Evolutionary conservation across 106 monocot species (phyloP), one percentile per base, ranked within the genome.

Genomic region (Dendrobium officinale): DNA sequence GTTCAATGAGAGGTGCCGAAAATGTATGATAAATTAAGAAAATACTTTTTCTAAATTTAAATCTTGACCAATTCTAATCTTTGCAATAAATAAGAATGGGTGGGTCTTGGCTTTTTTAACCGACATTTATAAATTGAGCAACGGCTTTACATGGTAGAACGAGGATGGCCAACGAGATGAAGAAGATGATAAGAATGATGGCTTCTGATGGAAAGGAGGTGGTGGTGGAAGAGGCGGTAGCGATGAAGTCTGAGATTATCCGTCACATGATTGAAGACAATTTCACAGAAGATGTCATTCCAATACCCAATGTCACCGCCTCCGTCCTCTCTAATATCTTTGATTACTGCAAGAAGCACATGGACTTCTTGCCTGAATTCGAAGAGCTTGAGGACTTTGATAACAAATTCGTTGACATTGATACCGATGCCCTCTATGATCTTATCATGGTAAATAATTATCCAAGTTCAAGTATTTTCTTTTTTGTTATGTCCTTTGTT

Each of bases 231-330:
- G 22, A 20, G 77, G 24, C 3, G 24, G 77, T 27, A 9, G 48
- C 48, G n/a, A 77, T 49, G 77, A 3, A 77, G 24, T 77, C 49
- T 9, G 1, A 47, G 9, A 49, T 26, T 0, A 16, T 48, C 49
- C 20, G 26, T 24, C 5, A 11, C 9, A 24, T 77, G 77, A 77
- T 77, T 26, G 77, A 77, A 26, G 77, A 77, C 2, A 44, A n/a
- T 7, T 48, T 0, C 49, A 22, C 10, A 3, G 45, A 44, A 6
- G 48, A 20, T 47, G 77, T 6, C 9, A 77, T 77, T 22, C 77
- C 49, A 9, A 44, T 77, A n/a, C 77, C 77, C 24, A 77, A 77
- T 7, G 77, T 77, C 51, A 77, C 48, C 3, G 20, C 47, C 77
- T 47, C 19, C 7, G 43, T 47, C 24, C 77, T 77, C 48, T 13